Base-by-base conservation (phyloP, 371 early-diverging fungal species). In the Mucor mucedo region DNA sequence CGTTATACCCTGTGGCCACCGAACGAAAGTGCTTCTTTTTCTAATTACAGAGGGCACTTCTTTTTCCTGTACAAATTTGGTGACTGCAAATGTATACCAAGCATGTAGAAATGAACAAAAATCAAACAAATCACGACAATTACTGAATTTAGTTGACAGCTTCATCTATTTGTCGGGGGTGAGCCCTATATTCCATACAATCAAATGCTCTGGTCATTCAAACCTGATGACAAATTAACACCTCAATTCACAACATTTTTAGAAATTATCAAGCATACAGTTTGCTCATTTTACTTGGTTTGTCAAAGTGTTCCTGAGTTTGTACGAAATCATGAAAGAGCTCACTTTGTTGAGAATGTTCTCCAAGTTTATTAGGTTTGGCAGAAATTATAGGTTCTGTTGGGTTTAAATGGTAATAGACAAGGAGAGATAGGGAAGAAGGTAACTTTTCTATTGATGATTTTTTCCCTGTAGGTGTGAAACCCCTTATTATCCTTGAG, bases 321-420 rank as follows among this genome's bases (percentile, higher is more conserved):
- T 40, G 52, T 29, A 50, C 49, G 49, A 41, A 56, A 63, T 16
- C 49, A 63, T 55, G 56, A 63, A 50, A 63, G 63, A 50, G 56
- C 60, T 50, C 60, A 52, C 30, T 60, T 60, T 52, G 52, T 38
- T 33, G 52, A 60, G 30, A 60, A 60, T 39, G 30, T 60, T 21
- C 52, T 21, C 60, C 60, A 28, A 39, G 21, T 33, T 49, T 58
- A 47, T 21, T 58, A 27, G 38, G 49, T 38, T 49, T 58, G 9
- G 33, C n/a, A n/a, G n/a, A n/a, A n/a, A n/a, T n/a, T n/a, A n/a
- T n/a, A n/a, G n/a, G n/a, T n/a, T n/a, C n/a, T n/a, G n/a, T n/a
- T n/a, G n/a, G n/a, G n/a, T n/a, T n/a, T n/a, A n/a, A n/a, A n/a
- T n/a, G n/a, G n/a, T n/a, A n/a, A n/a, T 38, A 60, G 29, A 49